phyloP scores from a whole-genome alignment of 1,284 basidiomycete genomes.

The Schizopora paradoxa region DNA sequence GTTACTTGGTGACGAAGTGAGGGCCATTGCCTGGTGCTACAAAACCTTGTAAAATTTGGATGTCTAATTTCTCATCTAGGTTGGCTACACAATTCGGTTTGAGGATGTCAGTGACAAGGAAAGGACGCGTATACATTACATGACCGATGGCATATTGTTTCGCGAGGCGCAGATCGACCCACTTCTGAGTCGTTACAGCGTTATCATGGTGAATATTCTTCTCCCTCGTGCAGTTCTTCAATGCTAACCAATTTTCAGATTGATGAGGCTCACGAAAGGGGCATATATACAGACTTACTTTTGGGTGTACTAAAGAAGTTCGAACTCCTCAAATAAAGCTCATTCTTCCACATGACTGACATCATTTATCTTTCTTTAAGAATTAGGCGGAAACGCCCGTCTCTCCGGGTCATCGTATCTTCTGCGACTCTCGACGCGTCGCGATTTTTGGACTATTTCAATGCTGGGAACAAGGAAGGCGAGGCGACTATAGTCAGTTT shows the following conservation, averaged over 20 bases:
- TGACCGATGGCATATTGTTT: slow-evolving; percentile 98
- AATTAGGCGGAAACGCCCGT: slow-evolving; percentile 84
- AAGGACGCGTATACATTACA: slow-evolving; percentile 87
- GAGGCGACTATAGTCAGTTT: slow-evolving; percentile 81
- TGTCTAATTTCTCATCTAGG: slow-evolving; percentile 41
- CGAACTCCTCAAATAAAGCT: slow-evolving; percentile 20
- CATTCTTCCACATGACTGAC: slow-evolving; percentile 25
- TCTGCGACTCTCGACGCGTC: slow-evolving; percentile 94
- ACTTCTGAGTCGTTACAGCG: slow-evolving; percentile 84
- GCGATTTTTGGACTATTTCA: slow-evolving; percentile 87
- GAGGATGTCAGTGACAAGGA: slow-evolving; percentile 85
- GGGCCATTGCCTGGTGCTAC: slow-evolving; percentile 19
- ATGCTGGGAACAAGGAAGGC: slow-evolving; percentile 39
- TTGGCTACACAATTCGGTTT: slow-evolving; percentile 97
- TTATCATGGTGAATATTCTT: slow-evolving; percentile 75
- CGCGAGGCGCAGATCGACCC: slow-evolving; percentile 91
- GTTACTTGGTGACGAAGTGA: slow-evolving; percentile 84
- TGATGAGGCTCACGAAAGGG: slow-evolving; percentile 96
- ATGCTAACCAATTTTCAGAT: slow-evolving; percentile 44
- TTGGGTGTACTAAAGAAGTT: slow-evolving; percentile 91
- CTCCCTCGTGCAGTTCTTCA: slow-evolving; percentile 5
- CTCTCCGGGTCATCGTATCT: slow-evolving; percentile 86
- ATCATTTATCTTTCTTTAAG: slow-evolving; percentile 36
- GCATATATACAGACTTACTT: slow-evolving; percentile 90
- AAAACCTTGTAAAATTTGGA: neutral